These are phyloP conservation scores for Hydnomerulius pinastri DNA, from an alignment of 768 basidiomycete species.

Conservation along the genomic window DNA sequence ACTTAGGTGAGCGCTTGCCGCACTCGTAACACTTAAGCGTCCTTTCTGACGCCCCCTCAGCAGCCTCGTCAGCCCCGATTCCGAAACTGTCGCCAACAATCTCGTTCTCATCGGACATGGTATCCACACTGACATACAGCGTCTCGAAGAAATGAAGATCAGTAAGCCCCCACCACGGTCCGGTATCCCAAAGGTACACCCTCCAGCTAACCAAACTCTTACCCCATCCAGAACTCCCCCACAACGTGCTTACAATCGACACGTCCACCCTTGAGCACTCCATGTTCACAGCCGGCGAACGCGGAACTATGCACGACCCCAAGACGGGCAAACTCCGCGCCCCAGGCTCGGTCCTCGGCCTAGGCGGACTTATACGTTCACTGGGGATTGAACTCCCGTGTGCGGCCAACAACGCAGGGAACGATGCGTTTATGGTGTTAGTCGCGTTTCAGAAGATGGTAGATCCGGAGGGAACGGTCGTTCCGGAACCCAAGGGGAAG, in stretches of 20 bases:
- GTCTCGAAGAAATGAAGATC: constrained; percentile 78
- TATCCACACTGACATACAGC: constrained; percentile 52
- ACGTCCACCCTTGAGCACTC: constrained; percentile 62
- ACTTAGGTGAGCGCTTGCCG: constrained; percentile 52
- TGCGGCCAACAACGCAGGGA: constrained; percentile 72
- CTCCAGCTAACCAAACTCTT: no score
- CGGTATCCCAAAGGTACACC: no score
- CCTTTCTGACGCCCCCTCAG: constrained; percentile 37
- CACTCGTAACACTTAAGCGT: constrained; percentile 1
- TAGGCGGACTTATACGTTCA: constrained; percentile 63
- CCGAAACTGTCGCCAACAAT: constrained; percentile 66
- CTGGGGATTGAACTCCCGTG: constrained; percentile 44
- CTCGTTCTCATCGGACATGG: constrained; percentile 75
- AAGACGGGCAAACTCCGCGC: constrained; percentile 54
- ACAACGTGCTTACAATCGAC: constrained; percentile 71
- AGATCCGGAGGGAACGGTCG: constrained; percentile 48
- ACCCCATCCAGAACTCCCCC: constrained; percentile 58
- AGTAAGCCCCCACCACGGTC: constrained; percentile 54
- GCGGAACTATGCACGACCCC: constrained; percentile 63
- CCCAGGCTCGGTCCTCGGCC: constrained; percentile 57
- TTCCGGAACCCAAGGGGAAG: constrained; percentile 26
- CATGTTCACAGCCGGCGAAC: constrained; percentile 57
- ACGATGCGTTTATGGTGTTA: constrained; percentile 72
- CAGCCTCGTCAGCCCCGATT: constrained; percentile 74
- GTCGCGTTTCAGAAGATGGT: constrained; percentile 70